Base-by-base conservation (phyloP, 768 basidiomycete species). In the Chlorophyllum brunneum region DNA sequence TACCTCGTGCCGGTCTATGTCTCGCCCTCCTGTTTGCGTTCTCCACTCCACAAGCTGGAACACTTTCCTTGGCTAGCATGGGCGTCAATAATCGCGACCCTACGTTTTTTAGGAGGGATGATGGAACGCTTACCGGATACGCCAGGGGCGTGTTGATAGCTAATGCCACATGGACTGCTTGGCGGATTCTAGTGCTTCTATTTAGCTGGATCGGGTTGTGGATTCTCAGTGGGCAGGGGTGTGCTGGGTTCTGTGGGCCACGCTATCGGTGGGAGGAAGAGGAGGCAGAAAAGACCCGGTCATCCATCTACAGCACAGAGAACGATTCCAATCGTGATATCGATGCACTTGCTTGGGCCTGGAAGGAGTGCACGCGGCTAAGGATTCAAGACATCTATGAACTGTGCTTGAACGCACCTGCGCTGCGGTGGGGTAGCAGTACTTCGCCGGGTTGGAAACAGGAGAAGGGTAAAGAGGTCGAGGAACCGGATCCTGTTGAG, bases 211-310 rank as follows among this genome's bases (percentile, higher is more conserved):
- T 88, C 44, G 86, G 85, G 41, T 75, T 95, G 15, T 93, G 90
- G 89, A 61, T 86, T 47, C 69, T 88, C 58, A 88, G 86, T 41
- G 87, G 83, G 38, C 79, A 88, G 53, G 80, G 81, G 52, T 87
- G 86, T 41, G 90, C 82, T 43, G 89, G 91, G n/a, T 64, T 92
- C 13, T 90, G 88, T 65, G 91, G 91, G 38, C 91, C 91, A 8
- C 81, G 88, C 11, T 81, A 83, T 60, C 77, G 85, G 56, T 91
- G 88, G 91, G 90, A 92, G 63, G 91, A 92, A 69, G 82, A 83
- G 23, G 74, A 71, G n/a, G 41, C 15, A 33, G 38, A 42, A 64
- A 69, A 33, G 62, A 59, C 22, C 56, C 31, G 55, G 29, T 41
- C 54, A 4, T 52, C 45, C 10, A 48, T 57, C 10, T 45, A 45